Conservation (phyloP, 2,329 filamentous ascomycete species). For the Corinectria fuckeliana region DNA sequence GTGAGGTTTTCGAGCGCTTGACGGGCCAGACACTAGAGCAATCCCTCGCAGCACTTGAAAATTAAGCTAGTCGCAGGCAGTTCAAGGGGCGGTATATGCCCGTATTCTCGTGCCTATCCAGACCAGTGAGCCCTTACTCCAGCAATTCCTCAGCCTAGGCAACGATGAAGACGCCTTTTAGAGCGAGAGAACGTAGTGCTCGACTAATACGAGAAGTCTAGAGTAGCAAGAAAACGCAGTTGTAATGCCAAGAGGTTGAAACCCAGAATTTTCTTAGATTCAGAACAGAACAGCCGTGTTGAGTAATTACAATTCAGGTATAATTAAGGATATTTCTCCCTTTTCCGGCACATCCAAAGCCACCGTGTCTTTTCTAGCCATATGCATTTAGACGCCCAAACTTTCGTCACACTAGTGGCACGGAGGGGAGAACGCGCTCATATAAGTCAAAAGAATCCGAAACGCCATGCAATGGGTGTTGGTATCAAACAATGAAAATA, state of each 20-base stretch:
- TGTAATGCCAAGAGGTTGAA: neutral
- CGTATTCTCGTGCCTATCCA: neutral
- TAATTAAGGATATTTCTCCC: slow-evolving; percentile 19
- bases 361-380: slow-evolving; percentile 5
- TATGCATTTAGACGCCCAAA: slow-evolving; percentile 6
- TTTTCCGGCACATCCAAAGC: slow-evolving; percentile 16
- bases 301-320: slow-evolving; percentile 19
- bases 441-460: slow-evolving; percentile 22
- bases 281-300: neutral
- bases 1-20: slow-evolving; percentile 10
- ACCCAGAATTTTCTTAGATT: neutral
- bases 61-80: neutral
- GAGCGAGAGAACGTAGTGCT: too few relatives aligned
- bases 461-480: slow-evolving; percentile 41
- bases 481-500: slow-evolving; percentile 35
- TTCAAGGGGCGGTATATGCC: neutral
- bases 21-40: slow-evolving; percentile 1
- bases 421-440: slow-evolving; percentile 11
- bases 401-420: neutral
- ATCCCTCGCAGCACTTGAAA: neutral
- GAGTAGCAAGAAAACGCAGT: neutral
- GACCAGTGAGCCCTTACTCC: too few relatives aligned
- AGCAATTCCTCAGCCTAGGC: too few relatives aligned
- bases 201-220: neutral
- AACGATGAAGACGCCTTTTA: too few relatives aligned